These are phyloP conservation scores for Aspergillus ochraceus DNA, from an alignment of 2,329 filamentous ascomycete genomes.

Conservation along the genomic window DNA sequence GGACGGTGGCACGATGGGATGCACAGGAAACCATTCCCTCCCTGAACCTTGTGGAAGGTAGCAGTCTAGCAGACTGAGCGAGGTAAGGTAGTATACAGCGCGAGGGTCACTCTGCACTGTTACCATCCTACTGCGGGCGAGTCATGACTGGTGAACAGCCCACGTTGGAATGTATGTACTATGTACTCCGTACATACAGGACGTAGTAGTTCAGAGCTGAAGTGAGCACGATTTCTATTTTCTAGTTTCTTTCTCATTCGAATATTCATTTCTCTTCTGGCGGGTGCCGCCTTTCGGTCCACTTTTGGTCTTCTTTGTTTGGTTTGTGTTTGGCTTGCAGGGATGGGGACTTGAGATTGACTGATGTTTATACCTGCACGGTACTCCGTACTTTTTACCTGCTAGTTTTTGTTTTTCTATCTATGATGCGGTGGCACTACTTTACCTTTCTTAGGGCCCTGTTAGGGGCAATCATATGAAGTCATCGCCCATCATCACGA, in stretches of 20 bases:
- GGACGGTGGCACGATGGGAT: conserved; percentile 19
- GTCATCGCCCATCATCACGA: background rate
- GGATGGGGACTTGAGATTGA: background rate
- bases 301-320: background rate
- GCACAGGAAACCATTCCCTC: conserved; percentile 8
- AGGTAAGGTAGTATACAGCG: conserved; percentile 14
- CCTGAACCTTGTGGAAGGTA: background rate
- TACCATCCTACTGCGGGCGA: conserved; percentile 18
- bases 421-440: background rate
- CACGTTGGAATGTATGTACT: background rate
- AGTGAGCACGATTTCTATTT: background rate
- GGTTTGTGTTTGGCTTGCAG: background rate
- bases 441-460: background rate
- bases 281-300: too few relatives aligned
- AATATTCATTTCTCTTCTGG: background rate
- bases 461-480: background rate
- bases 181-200: background rate
- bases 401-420: background rate
- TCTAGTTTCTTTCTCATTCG: background rate
- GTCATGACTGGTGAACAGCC: background rate
- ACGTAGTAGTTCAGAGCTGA: background rate
- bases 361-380: background rate
- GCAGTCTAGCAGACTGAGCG: background rate
- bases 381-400: background rate
- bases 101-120: conserved; percentile 34